A percentile compares a stretch with the other conserved stretches of the same genome.
phyloP scores from a whole-genome alignment of 2,329 filamentous ascomycete species.

The Penicillium sp. region DNA sequence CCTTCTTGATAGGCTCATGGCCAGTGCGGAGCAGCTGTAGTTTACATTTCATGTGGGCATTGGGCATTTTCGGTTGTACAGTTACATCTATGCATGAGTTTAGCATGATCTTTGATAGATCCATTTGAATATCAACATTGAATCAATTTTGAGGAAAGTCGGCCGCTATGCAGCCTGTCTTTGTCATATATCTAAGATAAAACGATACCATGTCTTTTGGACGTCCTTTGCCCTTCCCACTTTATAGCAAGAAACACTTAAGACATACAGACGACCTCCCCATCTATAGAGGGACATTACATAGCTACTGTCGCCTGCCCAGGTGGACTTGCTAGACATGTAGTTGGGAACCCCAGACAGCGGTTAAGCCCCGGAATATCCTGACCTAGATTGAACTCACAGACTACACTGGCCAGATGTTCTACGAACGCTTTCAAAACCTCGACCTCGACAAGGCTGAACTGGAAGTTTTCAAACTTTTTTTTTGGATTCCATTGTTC shows the following conservation, averaged over 20 bases:
- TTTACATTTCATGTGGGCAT: neutral
- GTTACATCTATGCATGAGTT: neutral
- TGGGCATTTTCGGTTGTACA: neutral
- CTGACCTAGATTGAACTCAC: neutral
- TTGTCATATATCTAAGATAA: neutral
- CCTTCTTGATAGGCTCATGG: constrained; percentile 27
- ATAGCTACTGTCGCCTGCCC: neutral
- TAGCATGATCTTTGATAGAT: neutral
- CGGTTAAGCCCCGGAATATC: neutral
- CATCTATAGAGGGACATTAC: too few species aligned
- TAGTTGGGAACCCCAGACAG: neutral
- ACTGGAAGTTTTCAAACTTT: constrained; percentile 25
- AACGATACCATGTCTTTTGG: neutral
- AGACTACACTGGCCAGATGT: constrained; percentile 6
- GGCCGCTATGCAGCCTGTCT: neutral
- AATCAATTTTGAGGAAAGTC: neutral
- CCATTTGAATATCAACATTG: neutral
- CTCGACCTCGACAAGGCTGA: constrained; percentile 15
- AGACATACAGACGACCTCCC: too few species aligned
- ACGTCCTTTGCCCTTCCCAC: neutral
- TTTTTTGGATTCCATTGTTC: constrained; percentile 22
- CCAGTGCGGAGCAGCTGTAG: constrained; percentile 29
- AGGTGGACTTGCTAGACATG: neutral
- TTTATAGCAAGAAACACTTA: too few species aligned
- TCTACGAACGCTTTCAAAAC: constrained; percentile 9